Base-by-base conservation (phyloP, 148 eudicot genomes). In the Arctostaphylos glauca region DNA sequence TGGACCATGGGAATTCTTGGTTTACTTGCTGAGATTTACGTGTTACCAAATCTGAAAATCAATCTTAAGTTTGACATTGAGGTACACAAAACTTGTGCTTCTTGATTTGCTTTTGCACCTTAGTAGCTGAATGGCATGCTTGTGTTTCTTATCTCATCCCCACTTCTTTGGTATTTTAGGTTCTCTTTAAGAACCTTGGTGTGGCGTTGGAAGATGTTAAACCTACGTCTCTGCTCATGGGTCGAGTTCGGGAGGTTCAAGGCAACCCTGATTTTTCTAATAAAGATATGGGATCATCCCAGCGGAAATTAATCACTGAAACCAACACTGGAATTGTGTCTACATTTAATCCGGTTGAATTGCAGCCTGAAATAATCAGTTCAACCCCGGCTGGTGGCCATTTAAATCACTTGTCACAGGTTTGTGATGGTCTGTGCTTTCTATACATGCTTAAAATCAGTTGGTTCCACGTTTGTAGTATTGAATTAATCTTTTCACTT, bases 31-130 rank as follows among this genome's bases (percentile, higher is more conserved):
- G 85, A 84, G 79, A 84, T 84, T 16, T 84, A 84, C 80, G 54
- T 54, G 19, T n/a, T 71, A 62, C 85, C 85, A 43, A 73, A 84
- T 79, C 62, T 84, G 62, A 84, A 84, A 74, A 84, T 84, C 82
- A 84, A 84, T 64, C 85, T 84, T 8, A 79, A 79, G 66, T 84
- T 84, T 73, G 85, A 79, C 52, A 84, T 84, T 59, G 85, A 84
- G 85, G 85, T 84, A 79, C 5, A 13, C 13, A 38, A 77, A 56
- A 76, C 6, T 76, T 38, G 46, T 55, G 23, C 59, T 77, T 5
- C 31, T 53, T 9, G 44, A 25, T 38, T 55, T 54, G 9, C 10
- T 23, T 55, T 77, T 41, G 13, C 48, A 18, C 48, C 23, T 18
- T 56, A 49, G 80, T 56, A 56, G 80, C 67, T 38, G 67, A 77